Base-by-base conservation (phyloP, 257 asterid genomes). In the Catharanthus roseus region DNA sequence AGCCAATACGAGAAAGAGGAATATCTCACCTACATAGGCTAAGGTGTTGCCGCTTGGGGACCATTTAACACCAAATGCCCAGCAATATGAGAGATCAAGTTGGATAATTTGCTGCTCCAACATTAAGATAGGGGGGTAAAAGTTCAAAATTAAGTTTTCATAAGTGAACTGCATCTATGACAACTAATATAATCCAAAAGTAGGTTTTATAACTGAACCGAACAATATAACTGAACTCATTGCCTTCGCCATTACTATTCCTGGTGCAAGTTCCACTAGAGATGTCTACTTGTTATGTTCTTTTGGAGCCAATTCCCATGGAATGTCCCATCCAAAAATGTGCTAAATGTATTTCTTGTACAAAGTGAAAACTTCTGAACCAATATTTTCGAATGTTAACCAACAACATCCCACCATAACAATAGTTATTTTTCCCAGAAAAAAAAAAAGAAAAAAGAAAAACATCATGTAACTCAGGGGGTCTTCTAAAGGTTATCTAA, bases 1-100 rank as follows among this genome's bases (percentile, higher is more conserved):
- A 63, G 58, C 54, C 28, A 71, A 53, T 69, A 71, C 68, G 58
- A 67, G 62, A 77, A 76, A 78, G 72, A 85, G 79, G 69, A 85
- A 77, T 77, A 75, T 66, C 90, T 82, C 75, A 95, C 97, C 97
- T 85, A 83, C 90, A 86, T 91, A 95, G 72, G 97, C 93, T 76
- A 95, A 82, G 72, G 97, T 91, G 54, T 86, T 88, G 86, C 97
- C 96, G 81, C 89, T 82, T 3, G 97, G 99, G 55, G 99, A 95
- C 99, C 97, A 91, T 71, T 86, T 95, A 78, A 95, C 90, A 68
- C 96, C 99, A 75, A 95, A 91, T 70, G 99, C 85, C 99, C 99
- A 95, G 86, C 89, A 88, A 71, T 78, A 74, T 68, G 97, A 91
- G 75, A 95, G 96, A 85, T 95, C 99, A 75, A 95, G 96, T 85